phyloP scores from a whole-genome alignment of 2,329 filamentous ascomycete genomes.

The Aspergillus sp. region DNA sequence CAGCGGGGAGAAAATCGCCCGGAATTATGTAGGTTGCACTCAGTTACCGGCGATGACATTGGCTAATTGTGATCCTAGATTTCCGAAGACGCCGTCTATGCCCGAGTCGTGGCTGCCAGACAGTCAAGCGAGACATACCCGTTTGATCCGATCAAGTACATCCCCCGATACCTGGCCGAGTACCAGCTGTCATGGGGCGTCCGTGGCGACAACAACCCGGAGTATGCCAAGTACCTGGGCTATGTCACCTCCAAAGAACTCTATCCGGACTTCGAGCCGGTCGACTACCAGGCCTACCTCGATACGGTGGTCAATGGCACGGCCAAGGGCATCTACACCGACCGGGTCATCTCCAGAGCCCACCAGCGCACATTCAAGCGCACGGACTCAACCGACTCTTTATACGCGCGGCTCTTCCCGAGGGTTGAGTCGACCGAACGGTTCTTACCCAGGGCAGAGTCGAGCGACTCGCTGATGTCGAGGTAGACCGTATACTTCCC shows the following conservation, averaged over 20 bases:
- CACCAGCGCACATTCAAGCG: slow-evolving; percentile 28
- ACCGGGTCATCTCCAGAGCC: slow-evolving; percentile 26
- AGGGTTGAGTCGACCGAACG: slow-evolving; percentile 26
- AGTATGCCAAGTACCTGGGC: slow-evolving; percentile 46
- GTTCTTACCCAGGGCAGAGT: slow-evolving; percentile 27
- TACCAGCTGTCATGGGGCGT: slow-evolving; percentile 41
- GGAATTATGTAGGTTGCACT: slow-evolving; percentile 26
- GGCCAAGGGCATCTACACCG: slow-evolving; percentile 28
- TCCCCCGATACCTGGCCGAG: slow-evolving; percentile 30
- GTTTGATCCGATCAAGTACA: slow-evolving; percentile 27
- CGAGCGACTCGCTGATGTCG: slow-evolving; percentile 28
- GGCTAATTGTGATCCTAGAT: slow-evolving; percentile 16
- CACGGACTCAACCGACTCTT: slow-evolving; percentile 27
- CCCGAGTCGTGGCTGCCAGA: slow-evolving; percentile 23
- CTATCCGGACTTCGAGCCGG: slow-evolving; percentile 43
- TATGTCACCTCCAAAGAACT: slow-evolving; percentile 45
- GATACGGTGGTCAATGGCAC: slow-evolving; percentile 34
- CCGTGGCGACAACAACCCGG: slow-evolving; percentile 45
- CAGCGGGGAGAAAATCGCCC: slow-evolving; percentile 40
- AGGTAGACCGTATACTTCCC: slow-evolving; percentile 16
- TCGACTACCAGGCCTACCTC: slow-evolving; percentile 32
- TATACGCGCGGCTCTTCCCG: slow-evolving; percentile 28
- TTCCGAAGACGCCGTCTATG: slow-evolving; percentile 25
- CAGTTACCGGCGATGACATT: background rate
- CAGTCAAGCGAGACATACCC: slow-evolving; percentile 29